phyloP scores from a whole-genome alignment of 345 rosid species.

The Sonneratia caseolaris region DNA sequence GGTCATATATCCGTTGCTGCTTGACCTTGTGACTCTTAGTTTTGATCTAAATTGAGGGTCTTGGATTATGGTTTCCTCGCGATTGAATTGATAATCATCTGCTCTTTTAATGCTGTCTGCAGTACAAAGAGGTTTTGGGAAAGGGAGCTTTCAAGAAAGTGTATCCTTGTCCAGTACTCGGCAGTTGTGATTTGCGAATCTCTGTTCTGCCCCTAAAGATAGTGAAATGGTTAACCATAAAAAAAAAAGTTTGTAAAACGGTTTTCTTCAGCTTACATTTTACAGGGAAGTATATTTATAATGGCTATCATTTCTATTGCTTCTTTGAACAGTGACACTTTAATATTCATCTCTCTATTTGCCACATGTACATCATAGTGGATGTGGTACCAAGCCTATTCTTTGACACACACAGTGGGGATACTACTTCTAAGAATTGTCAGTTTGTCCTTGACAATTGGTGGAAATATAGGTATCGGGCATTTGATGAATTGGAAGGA shows the following conservation, averaged over 20 bases:
- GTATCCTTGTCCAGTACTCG: conserved; percentile 53
- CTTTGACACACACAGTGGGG: neutral
- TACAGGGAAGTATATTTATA: no score
- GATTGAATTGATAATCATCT: neutral
- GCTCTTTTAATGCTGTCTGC: conserved; percentile 18
- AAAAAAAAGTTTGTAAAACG: no score
- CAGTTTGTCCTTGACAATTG: conserved; percentile 38
- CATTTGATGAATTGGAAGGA: conserved; percentile 87
- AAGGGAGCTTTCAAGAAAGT: conserved; percentile 98
- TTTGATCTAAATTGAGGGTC: neutral
- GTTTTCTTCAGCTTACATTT: no score
- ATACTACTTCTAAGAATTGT: neutral
- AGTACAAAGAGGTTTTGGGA: conserved; percentile 88
- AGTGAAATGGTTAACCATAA: no score
- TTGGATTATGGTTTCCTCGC: neutral
- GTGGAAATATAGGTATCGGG: conserved; percentile 59
- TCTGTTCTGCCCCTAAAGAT: no score
- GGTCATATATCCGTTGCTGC: neutral
- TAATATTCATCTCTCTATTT: neutral
- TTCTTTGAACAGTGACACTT: neutral
- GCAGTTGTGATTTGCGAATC: no score
- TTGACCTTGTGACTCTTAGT: neutral
- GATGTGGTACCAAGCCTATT: neutral
- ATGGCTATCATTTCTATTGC: no score
- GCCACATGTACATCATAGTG: neutral